Evolutionary conservation across 2,329 filamentous ascomycete genomes (phyloP).

Genomic region (Boeremia lycopersici): DNA sequence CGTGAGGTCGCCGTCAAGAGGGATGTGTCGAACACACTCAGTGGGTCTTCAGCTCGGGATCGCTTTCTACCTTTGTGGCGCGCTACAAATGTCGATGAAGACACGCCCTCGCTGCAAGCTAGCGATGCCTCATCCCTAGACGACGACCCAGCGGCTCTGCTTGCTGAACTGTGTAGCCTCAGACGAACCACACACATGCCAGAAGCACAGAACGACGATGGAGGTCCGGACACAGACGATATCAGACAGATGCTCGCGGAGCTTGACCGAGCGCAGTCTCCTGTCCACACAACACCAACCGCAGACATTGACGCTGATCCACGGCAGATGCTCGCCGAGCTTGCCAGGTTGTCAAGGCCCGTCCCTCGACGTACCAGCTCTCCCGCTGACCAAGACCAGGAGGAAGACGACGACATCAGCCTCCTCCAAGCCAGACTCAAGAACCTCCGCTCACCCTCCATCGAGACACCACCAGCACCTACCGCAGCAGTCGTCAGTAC

Average conservation of each 20-base stretch:
- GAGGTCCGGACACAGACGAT: not conserved
- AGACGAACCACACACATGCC: not conserved
- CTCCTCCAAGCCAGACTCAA: not conserved
- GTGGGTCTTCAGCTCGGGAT: no score
- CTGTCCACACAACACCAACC: not conserved
- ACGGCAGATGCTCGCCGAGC: conserved; percentile 10
- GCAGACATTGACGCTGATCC: conserved; percentile 2
- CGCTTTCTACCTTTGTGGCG: no score
- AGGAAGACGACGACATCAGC: conserved; percentile 1
- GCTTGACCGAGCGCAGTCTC: not conserved
- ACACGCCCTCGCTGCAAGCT: no score
- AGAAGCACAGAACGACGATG: not conserved
- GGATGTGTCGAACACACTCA: no score
- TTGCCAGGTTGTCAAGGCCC: not conserved
- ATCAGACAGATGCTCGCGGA: conserved; percentile 13
- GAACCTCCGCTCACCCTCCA: not conserved
- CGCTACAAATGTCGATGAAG: no score
- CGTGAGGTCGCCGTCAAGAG: no score
- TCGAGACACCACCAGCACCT: not conserved
- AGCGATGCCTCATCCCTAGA: not conserved
- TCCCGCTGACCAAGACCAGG: not conserved
- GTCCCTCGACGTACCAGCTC: not conserved
- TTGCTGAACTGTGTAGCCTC: not conserved
- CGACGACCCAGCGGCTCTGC: not conserved
- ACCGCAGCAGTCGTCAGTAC: not conserved